phyloP scores from a whole-genome alignment of 768 basidiomycete species.

The Coprinellus aureogranulatus region DNA sequence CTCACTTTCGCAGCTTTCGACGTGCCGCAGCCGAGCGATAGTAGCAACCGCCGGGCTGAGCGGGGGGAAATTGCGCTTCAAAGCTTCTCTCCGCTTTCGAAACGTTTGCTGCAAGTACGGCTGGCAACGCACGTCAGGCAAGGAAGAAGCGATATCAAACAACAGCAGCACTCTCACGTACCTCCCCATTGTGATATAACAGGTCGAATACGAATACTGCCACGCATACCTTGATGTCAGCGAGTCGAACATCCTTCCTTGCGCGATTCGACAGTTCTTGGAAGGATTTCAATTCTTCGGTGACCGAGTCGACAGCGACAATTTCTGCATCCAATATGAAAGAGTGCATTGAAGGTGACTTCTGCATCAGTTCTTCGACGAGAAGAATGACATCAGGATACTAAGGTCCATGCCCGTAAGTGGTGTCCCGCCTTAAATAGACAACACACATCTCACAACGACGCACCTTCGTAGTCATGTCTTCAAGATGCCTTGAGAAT shows the following conservation, averaged over 20 bases:
- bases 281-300: slow-evolving; percentile 69
- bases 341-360: slow-evolving; percentile 43
- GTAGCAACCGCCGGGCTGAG: slow-evolving; percentile 40
- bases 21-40: slow-evolving; percentile 67
- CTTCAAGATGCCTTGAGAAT: slow-evolving; percentile 87
- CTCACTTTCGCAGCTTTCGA: slow-evolving; percentile 67
- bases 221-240: slow-evolving; percentile 74
- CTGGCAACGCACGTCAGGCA: slow-evolving; percentile 34
- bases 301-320: slow-evolving; percentile 71
- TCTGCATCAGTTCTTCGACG: slow-evolving; percentile 48
- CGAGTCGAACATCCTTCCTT: slow-evolving; percentile 74
- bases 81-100: slow-evolving; percentile 62
- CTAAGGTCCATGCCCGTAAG: slow-evolving; percentile 30
- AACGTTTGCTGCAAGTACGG: slow-evolving; percentile 66
- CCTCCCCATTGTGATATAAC: slow-evolving; percentile 81
- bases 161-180: slow-evolving; percentile 37
- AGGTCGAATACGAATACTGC: slow-evolving; percentile 88
- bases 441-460: too few relatives aligned
- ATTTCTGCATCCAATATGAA: slow-evolving; percentile 87
- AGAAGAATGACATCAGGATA: slow-evolving; percentile 79
- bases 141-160: slow-evolving; percentile 5
- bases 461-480: slow-evolving; percentile 83
- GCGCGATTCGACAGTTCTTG: slow-evolving; percentile 85
- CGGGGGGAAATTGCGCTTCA: slow-evolving; percentile 63
- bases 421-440: too few relatives aligned